Conservation (phyloP, 148 eudicot genomes). For the Vaccinium darrowii region DNA sequence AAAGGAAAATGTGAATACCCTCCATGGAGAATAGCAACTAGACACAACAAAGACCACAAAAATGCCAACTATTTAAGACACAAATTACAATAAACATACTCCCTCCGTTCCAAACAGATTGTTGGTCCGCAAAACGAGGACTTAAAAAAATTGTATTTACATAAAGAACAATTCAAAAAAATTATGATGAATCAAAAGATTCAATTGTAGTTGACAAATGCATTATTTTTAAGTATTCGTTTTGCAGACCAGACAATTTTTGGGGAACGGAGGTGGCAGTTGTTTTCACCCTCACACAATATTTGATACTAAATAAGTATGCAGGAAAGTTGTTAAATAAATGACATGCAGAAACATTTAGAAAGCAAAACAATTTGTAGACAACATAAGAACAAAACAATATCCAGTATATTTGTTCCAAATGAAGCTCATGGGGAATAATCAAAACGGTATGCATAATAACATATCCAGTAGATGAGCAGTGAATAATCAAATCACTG, state of each 20-base stretch:
- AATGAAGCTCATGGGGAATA: neutral
- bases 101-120: too few relatives aligned
- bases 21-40: neutral
- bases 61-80: neutral
- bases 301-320: neutral
- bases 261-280: too few relatives aligned
- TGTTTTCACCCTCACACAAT: neutral
- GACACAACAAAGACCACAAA: conserved; percentile 8
- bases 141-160: too few relatives aligned
- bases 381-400: neutral
- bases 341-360: neutral
- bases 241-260: too few relatives aligned
- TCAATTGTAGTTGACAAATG: too few relatives aligned
- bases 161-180: too few relatives aligned
- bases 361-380: neutral
- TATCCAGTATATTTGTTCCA: neutral
- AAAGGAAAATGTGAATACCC: neutral
- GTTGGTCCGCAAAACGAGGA: too few relatives aligned
- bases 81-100: neutral
- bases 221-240: too few relatives aligned
- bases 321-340: neutral
- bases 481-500: neutral
- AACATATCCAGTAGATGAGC: neutral
- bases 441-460: neutral
- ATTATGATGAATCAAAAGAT: too few relatives aligned